Conservation (phyloP, 108 stramenopile genomes). For the Pseudonitzschia multiseries region DNA sequence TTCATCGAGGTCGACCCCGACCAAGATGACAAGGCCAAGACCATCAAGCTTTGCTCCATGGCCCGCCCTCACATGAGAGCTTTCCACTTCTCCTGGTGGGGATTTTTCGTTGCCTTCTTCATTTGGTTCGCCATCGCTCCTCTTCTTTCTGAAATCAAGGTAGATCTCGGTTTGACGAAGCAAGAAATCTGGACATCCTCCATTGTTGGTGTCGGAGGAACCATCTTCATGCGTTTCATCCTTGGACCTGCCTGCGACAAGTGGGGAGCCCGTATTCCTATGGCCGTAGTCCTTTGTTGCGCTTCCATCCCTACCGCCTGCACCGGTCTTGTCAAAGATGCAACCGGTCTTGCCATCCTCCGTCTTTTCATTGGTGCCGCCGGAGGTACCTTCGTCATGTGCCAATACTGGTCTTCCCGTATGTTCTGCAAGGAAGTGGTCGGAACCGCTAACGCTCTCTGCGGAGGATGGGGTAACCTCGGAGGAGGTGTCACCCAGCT, state of each 20-base stretch:
- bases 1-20: conserved; percentile 73
- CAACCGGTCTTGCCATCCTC: conserved; percentile 59
- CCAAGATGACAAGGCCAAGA: conserved; percentile 74
- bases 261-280: conserved; percentile 73
- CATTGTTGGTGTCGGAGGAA: conserved; percentile 70
- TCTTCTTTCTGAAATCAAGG: conserved; percentile 70
- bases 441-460: conserved; percentile 88
- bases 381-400: conserved; percentile 87
- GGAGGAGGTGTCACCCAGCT: conserved; percentile 87
- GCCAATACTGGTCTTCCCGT: conserved; percentile 87
- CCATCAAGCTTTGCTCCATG: conserved; percentile 58
- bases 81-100: conserved; percentile 79
- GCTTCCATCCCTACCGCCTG: conserved; percentile 83
- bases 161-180: conserved; percentile 56
- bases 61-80: conserved; percentile 86
- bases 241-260: conserved; percentile 80
- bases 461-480: conserved; percentile 92
- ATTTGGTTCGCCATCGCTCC: conserved; percentile 93
- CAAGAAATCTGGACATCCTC: conserved; percentile 83
- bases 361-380: conserved; percentile 84
- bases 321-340: conserved; percentile 74
- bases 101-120: conserved; percentile 80
- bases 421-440: conserved; percentile 90
- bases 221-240: conserved; percentile 71
- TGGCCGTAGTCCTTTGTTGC: conserved; percentile 52